Percentiles rank a stretch among this genome's conserved stretches.
Conservation (phyloP, 345 rosid genomes). For the Eucalyptus paniculata region DNA sequence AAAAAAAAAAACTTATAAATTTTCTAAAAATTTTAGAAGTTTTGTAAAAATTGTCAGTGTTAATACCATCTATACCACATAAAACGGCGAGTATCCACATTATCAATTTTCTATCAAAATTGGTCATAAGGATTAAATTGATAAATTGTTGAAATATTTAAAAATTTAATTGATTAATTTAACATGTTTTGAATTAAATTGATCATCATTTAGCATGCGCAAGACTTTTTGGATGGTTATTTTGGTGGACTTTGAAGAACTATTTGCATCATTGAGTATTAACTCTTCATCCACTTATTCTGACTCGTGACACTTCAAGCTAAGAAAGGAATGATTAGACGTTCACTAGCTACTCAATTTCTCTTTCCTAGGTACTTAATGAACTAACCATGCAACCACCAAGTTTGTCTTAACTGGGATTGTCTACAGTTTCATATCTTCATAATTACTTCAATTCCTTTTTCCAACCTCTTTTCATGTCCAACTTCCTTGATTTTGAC, state of each 20-base stretch:
- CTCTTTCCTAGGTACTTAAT: background rate
- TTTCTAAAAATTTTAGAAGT: background rate
- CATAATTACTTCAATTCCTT: background rate
- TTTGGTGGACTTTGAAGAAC: background rate
- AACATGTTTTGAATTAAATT: background rate
- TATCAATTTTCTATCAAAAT: background rate
- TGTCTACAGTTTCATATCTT: background rate
- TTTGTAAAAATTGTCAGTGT: background rate
- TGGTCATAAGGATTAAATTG: background rate
- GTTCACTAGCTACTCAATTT: background rate
- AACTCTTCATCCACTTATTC: background rate
- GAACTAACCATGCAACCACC: background rate
- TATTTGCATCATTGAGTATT: background rate
- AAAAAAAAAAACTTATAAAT: too few relatives aligned
- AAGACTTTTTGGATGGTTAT: background rate
- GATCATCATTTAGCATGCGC: background rate
- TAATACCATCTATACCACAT: fast-evolving
- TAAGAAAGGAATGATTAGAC: background rate
- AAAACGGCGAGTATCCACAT: fast-evolving
- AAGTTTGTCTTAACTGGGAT: background rate
- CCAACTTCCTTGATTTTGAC: background rate
- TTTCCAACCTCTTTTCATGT: background rate
- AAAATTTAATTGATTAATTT: background rate
- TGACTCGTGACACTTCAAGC: background rate
- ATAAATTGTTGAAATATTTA: background rate